Base-by-base conservation (phyloP, 768 basidiomycete genomes). In the Leccinum ochraceum region DNA sequence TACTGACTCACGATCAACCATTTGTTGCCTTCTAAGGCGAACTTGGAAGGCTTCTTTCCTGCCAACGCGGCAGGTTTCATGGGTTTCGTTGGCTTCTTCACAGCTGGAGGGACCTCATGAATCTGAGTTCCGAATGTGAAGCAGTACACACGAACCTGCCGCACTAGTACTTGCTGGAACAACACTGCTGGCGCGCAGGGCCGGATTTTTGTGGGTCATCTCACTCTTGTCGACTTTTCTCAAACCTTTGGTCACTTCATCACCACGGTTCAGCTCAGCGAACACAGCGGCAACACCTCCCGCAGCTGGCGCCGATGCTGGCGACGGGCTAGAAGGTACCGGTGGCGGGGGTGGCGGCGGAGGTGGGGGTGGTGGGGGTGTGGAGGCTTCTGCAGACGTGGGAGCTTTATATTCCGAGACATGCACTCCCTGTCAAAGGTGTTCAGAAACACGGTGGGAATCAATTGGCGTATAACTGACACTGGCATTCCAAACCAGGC, bases 171-270 rank as follows among this genome's bases (percentile, higher is more conserved):
- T 42, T n/a, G 66, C 80, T 70, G 80, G 86, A 67, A 79, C 92
- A 24, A 76, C 74, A 36, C 77, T 75, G 14, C 77, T 63, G 16
- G 80, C 84, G 32, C 97, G 79, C 39, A 99, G 76, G 10, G 86
- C 83, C 0, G 97, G 96, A 69, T 99, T 98, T 82, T 99, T 98
- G 80, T 99, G 97, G 3, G 95, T 98, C 95, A 96, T 95, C 74
- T 98, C 90, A 63, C 92, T 95, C 79, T 87, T 90, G 71, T 95
- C 92, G 30, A 99, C 97, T 74, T 97, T 98, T 66, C 90, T 87
- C 67, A 99, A 74, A 11, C 91, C 88, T 70, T 90, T 92, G 6
- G 96, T 98, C 36, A 99, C 88, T 4, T 89, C 87, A 63, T 87
- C 91, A 1, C 96, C 95, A 46, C 89, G 84, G 70, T 98, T 98